Conservation (phyloP, 2,329 filamentous ascomycete species). For the Colletotrichum paranaense region DNA sequence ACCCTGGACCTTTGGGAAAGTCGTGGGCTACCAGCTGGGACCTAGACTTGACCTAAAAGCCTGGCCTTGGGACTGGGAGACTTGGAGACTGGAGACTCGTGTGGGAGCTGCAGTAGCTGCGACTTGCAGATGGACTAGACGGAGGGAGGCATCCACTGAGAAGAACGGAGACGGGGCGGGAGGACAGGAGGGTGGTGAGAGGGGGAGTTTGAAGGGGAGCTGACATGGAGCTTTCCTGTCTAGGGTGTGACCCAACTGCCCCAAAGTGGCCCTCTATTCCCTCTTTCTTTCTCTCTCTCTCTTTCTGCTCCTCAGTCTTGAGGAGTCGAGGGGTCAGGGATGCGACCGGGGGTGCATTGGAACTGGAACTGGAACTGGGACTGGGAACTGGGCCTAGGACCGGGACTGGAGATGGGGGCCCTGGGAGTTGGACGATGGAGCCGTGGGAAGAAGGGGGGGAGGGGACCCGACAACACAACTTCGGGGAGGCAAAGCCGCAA, state of each 20-base stretch:
- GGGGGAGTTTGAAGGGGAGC: slow-evolving; percentile 19
- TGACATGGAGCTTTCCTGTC: slow-evolving; percentile 13
- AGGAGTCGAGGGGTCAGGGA: neutral
- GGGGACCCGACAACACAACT: no score
- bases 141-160: slow-evolving; percentile 9
- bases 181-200: neutral
- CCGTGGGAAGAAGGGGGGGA: slow-evolving; percentile 6
- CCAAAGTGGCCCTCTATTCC: slow-evolving; percentile 1
- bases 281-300: no score
- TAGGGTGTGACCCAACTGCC: neutral
- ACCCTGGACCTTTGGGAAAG: slow-evolving; percentile 7
- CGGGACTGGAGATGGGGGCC: slow-evolving; percentile 4
- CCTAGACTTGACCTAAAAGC: neutral
- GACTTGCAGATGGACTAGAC: neutral
- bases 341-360: slow-evolving; percentile 17
- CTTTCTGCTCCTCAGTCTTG: no score
- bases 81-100: no score
- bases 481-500: no score
- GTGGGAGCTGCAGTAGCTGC: neutral
- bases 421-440: slow-evolving; percentile 18
- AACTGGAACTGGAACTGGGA: neutral
- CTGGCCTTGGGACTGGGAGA: no score
- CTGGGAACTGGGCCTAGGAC: neutral
- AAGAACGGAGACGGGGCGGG: neutral
- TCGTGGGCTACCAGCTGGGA: neutral